Percentiles rank a stretch among this genome's conserved stretches.
Conservation (phyloP, 192 early-diverging fungal genomes). For the Rhizophlyctis rosea region DNA sequence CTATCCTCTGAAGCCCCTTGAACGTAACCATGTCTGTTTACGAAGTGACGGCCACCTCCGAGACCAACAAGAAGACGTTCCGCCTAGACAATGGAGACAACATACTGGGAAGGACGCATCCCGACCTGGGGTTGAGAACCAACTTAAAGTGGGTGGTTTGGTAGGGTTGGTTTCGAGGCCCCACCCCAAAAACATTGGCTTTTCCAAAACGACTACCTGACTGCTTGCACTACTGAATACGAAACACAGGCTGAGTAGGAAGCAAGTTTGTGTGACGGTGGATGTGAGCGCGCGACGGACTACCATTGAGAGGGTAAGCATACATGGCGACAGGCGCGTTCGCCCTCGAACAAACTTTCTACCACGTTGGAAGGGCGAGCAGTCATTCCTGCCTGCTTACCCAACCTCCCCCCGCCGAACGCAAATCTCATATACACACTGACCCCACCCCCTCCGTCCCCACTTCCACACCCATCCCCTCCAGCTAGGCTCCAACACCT, state of each 20-base stretch:
- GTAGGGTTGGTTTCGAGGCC: neutral
- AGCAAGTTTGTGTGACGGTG: slow-evolving; percentile 15
- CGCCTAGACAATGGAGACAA: slow-evolving; percentile 2
- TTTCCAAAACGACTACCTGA: too few species aligned
- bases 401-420: too few species aligned
- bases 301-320: slow-evolving; percentile 21
- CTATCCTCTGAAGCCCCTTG: too few species aligned
- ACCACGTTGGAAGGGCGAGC: too few species aligned
- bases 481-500: slow-evolving; percentile 25
- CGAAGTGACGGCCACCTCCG: slow-evolving; percentile 3
- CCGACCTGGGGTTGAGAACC: slow-evolving; percentile 13
- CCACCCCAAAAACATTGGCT: neutral
- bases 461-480: too few species aligned
- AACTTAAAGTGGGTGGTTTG: slow-evolving; percentile 9
- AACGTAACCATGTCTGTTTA: slow-evolving; percentile 17
- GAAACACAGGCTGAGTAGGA: slow-evolving; percentile 16
- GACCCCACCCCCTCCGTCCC: too few species aligned
- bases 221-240: neutral
- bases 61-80: slow-evolving; percentile 6
- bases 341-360: too few species aligned
- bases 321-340: too few species aligned
- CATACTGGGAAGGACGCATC: slow-evolving; percentile 15
- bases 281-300: slow-evolving; percentile 3
- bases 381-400: too few species aligned
- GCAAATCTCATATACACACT: too few species aligned